These are phyloP conservation scores for Taphrina confusa DNA, from an alignment of 1,139 yeast genomes.

Conservation along the genomic window DNA sequence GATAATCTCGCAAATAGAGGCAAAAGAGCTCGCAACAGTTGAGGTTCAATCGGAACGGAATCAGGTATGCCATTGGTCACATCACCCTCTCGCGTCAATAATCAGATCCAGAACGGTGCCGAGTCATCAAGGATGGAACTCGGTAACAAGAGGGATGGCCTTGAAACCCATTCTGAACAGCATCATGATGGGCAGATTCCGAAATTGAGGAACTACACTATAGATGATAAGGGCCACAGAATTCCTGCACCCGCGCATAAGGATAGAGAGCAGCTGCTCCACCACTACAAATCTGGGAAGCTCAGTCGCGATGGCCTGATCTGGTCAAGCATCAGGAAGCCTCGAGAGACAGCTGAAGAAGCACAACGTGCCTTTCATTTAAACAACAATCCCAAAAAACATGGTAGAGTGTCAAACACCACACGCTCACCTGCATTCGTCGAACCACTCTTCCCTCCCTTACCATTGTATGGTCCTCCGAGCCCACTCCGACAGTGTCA, in stretches of 20 bases:
- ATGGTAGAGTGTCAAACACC: background rate
- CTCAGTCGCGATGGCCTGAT: background rate
- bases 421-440: constrained; percentile 13
- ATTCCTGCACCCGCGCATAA: constrained; percentile 23
- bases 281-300: background rate
- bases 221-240: constrained; percentile 7
- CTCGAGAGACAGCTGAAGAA: background rate
- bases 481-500: background rate
- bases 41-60: too few species aligned
- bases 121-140: too few species aligned
- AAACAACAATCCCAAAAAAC: background rate
- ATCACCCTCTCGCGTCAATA: too few species aligned
- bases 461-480: constrained; percentile 30
- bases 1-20: too few species aligned
- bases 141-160: too few species aligned
- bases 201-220: background rate
- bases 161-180: too few species aligned
- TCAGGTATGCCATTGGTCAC: too few species aligned
- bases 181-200: too few species aligned
- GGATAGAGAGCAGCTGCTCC: constrained; percentile 1
- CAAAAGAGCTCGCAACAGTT: too few species aligned
- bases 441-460: constrained; percentile 20
- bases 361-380: constrained; percentile 5
- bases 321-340: constrained; percentile 2
- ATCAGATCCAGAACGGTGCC: too few species aligned